Evolutionary conservation across 2,329 filamentous ascomycete species (phyloP), one percentile per base, ranked within the genome.

Genomic region (Ceratocystis harringtonii): DNA sequence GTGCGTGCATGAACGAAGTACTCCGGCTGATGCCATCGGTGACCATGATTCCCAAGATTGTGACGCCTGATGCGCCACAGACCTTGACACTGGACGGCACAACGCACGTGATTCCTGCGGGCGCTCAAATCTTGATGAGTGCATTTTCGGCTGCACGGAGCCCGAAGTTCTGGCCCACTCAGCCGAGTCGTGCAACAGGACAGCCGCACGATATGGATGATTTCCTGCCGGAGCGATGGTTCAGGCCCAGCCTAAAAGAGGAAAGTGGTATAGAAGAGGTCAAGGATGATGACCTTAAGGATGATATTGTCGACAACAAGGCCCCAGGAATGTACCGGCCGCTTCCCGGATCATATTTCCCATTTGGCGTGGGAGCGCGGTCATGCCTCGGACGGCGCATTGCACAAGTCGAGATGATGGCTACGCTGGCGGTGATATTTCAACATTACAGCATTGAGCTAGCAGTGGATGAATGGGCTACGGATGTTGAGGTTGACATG

Each of bases 1-100:
- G 86, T 19, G 89, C 89, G 3, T 82, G 87, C 70, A 81, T 92
- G 79, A 89, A 90, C 71, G 89, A 94, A 76, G 85, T 86, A 45
- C 78, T 94, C 64, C 84, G 90, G 10, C 71, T 91, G 52, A 79
- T 90, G 67, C 88, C 89, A 1, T 84, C 89, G 0, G 86, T 90
- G 19, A 77, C 84, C 55, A 82, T 81, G 63, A 86, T 94, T 30
- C 89, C 89, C 32, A 94, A 94, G 75, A 80, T 78, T 63, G 80
- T 83, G 3, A 71, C 74, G 2, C 72, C 75, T 1, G 71, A 72
- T 1, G 71, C 76, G 25, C 79, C 80, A 63, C 85, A 91, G 74
- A 72, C 77, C 22, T 72, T 92, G 52, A 78, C 74, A 1, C 72
- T 89, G 55, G 77, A 83, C 63, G 87, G 86, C 1, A 76, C 79